These are phyloP conservation scores for Heterobasidion occidentale DNA, from an alignment of 1,284 basidiomycete genomes.

Conservation along the genomic window DNA sequence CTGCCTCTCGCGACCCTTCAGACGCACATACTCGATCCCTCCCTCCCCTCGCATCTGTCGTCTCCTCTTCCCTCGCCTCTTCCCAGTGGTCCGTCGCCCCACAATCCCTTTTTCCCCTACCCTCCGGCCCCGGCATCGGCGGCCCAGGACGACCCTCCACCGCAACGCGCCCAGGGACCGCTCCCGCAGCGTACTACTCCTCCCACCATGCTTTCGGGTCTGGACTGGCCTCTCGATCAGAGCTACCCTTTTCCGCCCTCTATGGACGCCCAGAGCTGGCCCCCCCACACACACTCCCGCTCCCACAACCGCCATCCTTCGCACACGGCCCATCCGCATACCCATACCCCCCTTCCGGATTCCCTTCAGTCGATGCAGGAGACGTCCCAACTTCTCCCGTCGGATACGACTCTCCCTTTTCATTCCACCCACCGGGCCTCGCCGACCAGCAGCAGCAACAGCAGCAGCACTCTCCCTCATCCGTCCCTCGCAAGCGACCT, in stretches of 20 bases:
- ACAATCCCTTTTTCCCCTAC: conserved; percentile 16
- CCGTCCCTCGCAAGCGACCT: conserved; percentile 53
- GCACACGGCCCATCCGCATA: background rate
- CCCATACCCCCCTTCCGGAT: conserved; percentile 4
- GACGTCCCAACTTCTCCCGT: conserved; percentile 17
- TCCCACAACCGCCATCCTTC: conserved; percentile 1
- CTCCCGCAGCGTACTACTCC: conserved; percentile 49
- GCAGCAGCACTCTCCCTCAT: conserved; percentile 9
- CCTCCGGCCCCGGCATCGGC: conserved; percentile 18
- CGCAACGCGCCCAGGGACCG: conserved; percentile 52
- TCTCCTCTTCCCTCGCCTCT: conserved; percentile 52
- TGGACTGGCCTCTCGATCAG: conserved; percentile 35
- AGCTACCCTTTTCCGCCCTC: conserved; percentile 33
- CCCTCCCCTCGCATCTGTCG: conserved; percentile 66
- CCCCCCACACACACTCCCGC: conserved; percentile 9
- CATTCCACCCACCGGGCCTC: conserved; percentile 66
- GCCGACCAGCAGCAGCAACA: conserved; percentile 20
- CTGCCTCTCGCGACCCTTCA: conserved; percentile 23
- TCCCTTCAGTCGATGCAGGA: conserved; percentile 15
- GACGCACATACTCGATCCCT: conserved; percentile 37
- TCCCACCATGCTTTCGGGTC: conserved; percentile 24
- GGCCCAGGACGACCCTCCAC: conserved; percentile 35
- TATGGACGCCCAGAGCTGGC: conserved; percentile 26
- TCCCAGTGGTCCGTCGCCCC: conserved; percentile 33
- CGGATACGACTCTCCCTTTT: conserved; percentile 60